Percentiles rank a stretch among this genome's conserved stretches.
Conservation (phyloP, 2,329 filamentous ascomycete species). For the Chaetomium sp. region DNA sequence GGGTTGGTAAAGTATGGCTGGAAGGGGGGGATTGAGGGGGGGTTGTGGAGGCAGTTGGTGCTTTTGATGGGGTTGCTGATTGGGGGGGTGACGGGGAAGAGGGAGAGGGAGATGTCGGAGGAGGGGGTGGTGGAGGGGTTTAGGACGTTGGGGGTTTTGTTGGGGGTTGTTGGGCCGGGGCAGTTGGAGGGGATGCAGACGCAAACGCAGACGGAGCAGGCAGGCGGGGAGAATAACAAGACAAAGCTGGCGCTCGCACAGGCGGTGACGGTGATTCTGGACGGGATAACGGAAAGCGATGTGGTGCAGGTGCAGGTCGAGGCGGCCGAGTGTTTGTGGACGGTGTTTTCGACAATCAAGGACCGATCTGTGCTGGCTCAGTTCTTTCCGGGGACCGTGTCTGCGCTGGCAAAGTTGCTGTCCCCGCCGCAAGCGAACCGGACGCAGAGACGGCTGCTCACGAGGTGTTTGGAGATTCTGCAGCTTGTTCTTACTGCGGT, state of each 20-base stretch:
- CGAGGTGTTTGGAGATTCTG: slow-evolving; percentile 54
- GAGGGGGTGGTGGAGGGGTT: slow-evolving; percentile 71
- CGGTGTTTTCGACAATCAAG: slow-evolving; percentile 57
- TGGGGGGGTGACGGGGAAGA: slow-evolving; percentile 60
- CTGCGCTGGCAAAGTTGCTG: slow-evolving; percentile 68
- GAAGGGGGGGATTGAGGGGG: slow-evolving; percentile 61
- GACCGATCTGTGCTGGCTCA: slow-evolving; percentile 72
- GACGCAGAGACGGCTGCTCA: slow-evolving; percentile 53
- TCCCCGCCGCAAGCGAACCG: slow-evolving; percentile 58
- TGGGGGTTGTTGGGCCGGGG: slow-evolving; percentile 51
- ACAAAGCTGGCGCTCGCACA: slow-evolving; percentile 76
- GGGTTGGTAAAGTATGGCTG: slow-evolving; percentile 73
- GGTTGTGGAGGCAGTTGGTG: slow-evolving; percentile 76
- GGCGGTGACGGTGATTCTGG: slow-evolving; percentile 71
- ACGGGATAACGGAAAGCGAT: slow-evolving; percentile 58
- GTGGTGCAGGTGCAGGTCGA: slow-evolving; percentile 65
- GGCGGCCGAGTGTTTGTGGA: slow-evolving; percentile 58
- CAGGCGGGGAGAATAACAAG: slow-evolving; percentile 37
- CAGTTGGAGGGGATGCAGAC: slow-evolving; percentile 1
- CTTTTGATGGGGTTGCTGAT: slow-evolving; percentile 77
- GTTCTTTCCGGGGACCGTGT: slow-evolving; percentile 84
- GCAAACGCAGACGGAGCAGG: neutral
- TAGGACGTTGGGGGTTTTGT: slow-evolving; percentile 59
- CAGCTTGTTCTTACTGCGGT: slow-evolving; percentile 47
- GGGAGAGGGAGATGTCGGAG: slow-evolving; percentile 50